Conservation (phyloP, 2,329 filamentous ascomycete genomes). For the Zymoseptoria tritici region DNA sequence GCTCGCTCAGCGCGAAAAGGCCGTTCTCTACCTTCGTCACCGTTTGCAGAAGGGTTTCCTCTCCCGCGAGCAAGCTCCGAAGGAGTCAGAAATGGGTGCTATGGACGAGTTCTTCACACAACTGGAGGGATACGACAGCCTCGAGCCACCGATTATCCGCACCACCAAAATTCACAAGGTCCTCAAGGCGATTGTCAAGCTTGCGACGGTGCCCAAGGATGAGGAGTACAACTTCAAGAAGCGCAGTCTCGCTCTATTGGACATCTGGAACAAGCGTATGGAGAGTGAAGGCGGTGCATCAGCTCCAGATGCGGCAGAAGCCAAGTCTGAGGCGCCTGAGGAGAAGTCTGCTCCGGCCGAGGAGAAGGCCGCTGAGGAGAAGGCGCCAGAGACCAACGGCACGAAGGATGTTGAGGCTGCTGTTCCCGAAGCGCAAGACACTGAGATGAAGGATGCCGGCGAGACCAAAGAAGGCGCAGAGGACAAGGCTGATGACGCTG, state of each 20-base stretch:
- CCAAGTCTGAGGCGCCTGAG: slow-evolving; percentile 17
- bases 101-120: slow-evolving; percentile 74
- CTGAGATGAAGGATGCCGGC: slow-evolving; percentile 20
- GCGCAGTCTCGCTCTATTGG: slow-evolving; percentile 70
- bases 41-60: slow-evolving; percentile 92
- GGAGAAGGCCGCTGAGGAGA: slow-evolving; percentile 15
- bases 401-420: slow-evolving; percentile 19
- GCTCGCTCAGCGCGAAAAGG: slow-evolving; percentile 52
- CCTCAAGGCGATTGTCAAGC: slow-evolving; percentile 85
- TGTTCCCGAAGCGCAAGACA: slow-evolving; percentile 13
- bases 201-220: slow-evolving; percentile 77
- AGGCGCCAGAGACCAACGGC: slow-evolving; percentile 25
- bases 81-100: slow-evolving; percentile 71
- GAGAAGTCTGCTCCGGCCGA: too few species aligned
- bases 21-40: slow-evolving; percentile 86
- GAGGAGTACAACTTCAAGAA: slow-evolving; percentile 84
- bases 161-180: slow-evolving; percentile 98
- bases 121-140: slow-evolving; percentile 70
- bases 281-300: slow-evolving; percentile 24
- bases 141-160: slow-evolving; percentile 84
- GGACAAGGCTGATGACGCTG: slow-evolving; percentile 15
- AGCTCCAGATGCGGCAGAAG: slow-evolving; percentile 33
- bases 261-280: slow-evolving; percentile 81
- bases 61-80: slow-evolving; percentile 73
- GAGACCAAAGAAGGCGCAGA: slow-evolving; percentile 12